Percentiles rank a stretch among this genome's conserved stretches.
These are phyloP conservation scores for Choanephora cucurbitarum DNA, from an alignment of 371 early-diverging fungal genomes.

Conservation along the genomic window DNA sequence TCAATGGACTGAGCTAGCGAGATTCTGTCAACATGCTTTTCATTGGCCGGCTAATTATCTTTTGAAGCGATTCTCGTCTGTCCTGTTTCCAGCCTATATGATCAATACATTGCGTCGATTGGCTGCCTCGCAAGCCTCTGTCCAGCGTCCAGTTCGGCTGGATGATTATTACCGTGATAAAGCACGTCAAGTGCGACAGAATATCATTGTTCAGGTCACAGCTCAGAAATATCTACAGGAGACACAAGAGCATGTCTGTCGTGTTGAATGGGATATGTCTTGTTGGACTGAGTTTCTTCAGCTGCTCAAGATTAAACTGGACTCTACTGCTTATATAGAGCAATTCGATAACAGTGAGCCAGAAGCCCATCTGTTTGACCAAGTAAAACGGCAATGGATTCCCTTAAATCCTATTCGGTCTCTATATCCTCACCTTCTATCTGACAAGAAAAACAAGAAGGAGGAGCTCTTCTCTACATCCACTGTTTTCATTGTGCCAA, in stretches of 20 bases:
- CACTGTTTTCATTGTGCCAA: not conserved
- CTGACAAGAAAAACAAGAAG: not conserved
- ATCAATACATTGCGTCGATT: constrained; percentile 2
- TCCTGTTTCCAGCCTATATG: constrained; percentile 26
- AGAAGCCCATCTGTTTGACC: constrained; percentile 6
- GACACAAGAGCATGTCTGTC: constrained; percentile 1
- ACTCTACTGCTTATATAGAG: not conserved
- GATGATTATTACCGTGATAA: constrained; percentile 5
- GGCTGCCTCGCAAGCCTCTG: not conserved
- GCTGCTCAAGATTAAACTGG: not conserved
- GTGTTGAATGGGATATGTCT: constrained; percentile 17
- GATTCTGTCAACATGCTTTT: constrained; percentile 14
- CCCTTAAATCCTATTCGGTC: constrained; percentile 9
- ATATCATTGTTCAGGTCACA: not conserved
- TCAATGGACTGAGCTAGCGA: constrained; percentile 15
- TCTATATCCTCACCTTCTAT: not conserved
- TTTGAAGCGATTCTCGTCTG: constrained; percentile 11
- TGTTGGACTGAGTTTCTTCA: not conserved
- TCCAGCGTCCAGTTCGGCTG: not conserved
- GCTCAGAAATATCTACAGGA: not conserved
- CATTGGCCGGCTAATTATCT: constrained; percentile 16
- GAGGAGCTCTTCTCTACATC: not conserved
- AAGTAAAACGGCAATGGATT: constrained; percentile 28
- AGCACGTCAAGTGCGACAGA: not conserved
- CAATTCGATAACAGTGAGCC: not conserved